A percentile compares a stretch with the other conserved stretches of the same genome.
phyloP scores from a whole-genome alignment of 306 rosid genomes.

The Abrus precatorius region DNA sequence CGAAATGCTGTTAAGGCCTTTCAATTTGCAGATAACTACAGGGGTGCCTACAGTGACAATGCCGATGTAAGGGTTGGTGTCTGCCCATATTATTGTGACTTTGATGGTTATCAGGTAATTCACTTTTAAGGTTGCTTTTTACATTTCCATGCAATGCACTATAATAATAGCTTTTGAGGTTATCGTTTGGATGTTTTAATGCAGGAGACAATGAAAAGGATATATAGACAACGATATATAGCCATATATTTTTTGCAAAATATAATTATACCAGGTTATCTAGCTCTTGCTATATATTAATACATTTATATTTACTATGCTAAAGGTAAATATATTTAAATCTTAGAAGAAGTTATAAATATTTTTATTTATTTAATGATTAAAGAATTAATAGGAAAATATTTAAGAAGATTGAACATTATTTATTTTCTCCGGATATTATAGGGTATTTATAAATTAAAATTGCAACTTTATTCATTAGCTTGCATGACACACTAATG shows the following conservation, averaged over 20 bases:
- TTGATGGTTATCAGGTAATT: conserved; percentile 81
- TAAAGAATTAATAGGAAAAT: not conserved
- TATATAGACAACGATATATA: conserved; percentile 2
- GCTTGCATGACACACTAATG: conserved; percentile 6
- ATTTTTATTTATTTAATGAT: not conserved
- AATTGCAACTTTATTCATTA: conserved; percentile 6
- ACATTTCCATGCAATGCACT: conserved; percentile 1
- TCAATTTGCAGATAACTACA: conserved; percentile 68
- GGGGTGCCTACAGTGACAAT: conserved; percentile 92
- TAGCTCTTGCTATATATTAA: not conserved
- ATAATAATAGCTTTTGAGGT: not conserved
- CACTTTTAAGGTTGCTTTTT: conserved; percentile 6
- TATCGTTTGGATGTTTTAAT: conserved; percentile 3
- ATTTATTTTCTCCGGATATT: not conserved
- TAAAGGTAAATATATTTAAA: no score
- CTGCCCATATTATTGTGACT: conserved; percentile 88
- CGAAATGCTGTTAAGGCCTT: conserved; percentile 71
- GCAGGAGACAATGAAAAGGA: conserved; percentile 22
- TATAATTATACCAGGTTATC: not conserved
- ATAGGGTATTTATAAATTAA: not conserved
- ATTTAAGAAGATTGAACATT: not conserved
- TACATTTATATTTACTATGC: not conserved
- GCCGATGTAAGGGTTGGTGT: conserved; percentile 67
- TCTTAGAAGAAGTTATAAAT: not conserved
- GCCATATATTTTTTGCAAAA: not conserved